Percentiles rank a stretch among this genome's conserved stretches.
These are phyloP conservation scores for Leccinum barrowsii DNA, from an alignment of 768 basidiomycete genomes.

Conservation along the genomic window DNA sequence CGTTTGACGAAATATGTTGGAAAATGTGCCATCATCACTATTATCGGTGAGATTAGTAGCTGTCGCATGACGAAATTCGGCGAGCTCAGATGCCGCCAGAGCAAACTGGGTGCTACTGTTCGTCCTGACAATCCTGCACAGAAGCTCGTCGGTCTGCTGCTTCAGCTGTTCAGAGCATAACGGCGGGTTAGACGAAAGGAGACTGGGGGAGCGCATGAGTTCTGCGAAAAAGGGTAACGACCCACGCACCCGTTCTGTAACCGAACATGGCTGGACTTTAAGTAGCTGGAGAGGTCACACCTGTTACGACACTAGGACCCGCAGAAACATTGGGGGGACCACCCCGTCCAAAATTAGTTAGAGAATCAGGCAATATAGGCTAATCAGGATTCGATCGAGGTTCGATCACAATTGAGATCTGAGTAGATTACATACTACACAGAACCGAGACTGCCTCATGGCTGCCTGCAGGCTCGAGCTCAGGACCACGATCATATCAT, in stretches of 20 bases:
- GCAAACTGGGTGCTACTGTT: slow-evolving; percentile 6
- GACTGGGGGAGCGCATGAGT: neutral
- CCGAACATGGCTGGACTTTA: neutral
- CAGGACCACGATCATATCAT: too few relatives aligned
- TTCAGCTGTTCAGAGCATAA: neutral
- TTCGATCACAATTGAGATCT: too few relatives aligned
- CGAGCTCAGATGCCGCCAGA: slow-evolving; percentile 4
- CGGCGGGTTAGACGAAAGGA: neutral
- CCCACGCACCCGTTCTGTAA: too few relatives aligned
- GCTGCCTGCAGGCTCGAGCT: too few relatives aligned
- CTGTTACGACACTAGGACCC: too few relatives aligned
- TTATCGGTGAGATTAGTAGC: neutral
- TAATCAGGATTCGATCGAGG: too few relatives aligned
- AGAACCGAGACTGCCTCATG: too few relatives aligned
- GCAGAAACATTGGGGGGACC: too few relatives aligned
- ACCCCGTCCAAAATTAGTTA: too few relatives aligned
- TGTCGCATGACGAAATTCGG: slow-evolving; percentile 1
- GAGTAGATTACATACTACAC: too few relatives aligned
- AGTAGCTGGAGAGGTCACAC: neutral
- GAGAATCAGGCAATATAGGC: too few relatives aligned
- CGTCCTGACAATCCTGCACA: neutral
- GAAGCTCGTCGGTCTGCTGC: neutral
- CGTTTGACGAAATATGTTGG: slow-evolving; percentile 6
- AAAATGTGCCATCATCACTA: neutral
- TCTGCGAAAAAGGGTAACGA: neutral